Conservation (phyloP, 2,329 filamentous ascomycete genomes). For the Gnomoniopsis sp. region DNA sequence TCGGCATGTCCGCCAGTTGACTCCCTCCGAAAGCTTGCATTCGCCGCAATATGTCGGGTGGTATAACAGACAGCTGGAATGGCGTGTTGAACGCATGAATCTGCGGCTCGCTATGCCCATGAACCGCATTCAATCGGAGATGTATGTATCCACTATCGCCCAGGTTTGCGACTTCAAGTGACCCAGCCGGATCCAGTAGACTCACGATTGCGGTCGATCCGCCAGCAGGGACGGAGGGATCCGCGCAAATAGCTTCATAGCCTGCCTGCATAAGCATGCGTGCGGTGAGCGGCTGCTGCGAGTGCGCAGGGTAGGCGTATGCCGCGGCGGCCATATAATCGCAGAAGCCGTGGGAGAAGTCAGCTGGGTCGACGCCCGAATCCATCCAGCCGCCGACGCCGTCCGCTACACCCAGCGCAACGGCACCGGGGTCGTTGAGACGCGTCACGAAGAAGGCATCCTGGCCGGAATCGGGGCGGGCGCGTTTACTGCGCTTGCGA, state of each 20-base stretch:
- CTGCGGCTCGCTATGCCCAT: slow-evolving; percentile 78
- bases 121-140: slow-evolving; percentile 79
- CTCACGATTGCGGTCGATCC: slow-evolving; percentile 93
- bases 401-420: slow-evolving; percentile 88
- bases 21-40: slow-evolving; percentile 79
- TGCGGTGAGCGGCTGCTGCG: slow-evolving; percentile 47
- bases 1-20: slow-evolving; percentile 77
- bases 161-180: slow-evolving; percentile 84
- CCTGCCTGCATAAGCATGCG: slow-evolving; percentile 74
- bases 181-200: slow-evolving; percentile 68
- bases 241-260: slow-evolving; percentile 76
- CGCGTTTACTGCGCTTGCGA: slow-evolving; percentile 50
- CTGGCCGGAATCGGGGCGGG: slow-evolving; percentile 77
- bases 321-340: slow-evolving; percentile 85
- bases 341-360: slow-evolving; percentile 93
- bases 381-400: slow-evolving; percentile 95
- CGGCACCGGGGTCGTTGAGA: slow-evolving; percentile 61
- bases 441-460: slow-evolving; percentile 93
- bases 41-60: slow-evolving; percentile 72
- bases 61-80: slow-evolving; percentile 87
- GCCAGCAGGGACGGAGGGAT: slow-evolving; percentile 71
- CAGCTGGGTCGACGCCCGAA: slow-evolving; percentile 86
- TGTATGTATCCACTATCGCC: slow-evolving; percentile 94
- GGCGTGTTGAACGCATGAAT: slow-evolving; percentile 98
- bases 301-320: slow-evolving; percentile 46